Base-by-base conservation (phyloP, 108 stramenopile species). In the Nitzschia sp. region DNA sequence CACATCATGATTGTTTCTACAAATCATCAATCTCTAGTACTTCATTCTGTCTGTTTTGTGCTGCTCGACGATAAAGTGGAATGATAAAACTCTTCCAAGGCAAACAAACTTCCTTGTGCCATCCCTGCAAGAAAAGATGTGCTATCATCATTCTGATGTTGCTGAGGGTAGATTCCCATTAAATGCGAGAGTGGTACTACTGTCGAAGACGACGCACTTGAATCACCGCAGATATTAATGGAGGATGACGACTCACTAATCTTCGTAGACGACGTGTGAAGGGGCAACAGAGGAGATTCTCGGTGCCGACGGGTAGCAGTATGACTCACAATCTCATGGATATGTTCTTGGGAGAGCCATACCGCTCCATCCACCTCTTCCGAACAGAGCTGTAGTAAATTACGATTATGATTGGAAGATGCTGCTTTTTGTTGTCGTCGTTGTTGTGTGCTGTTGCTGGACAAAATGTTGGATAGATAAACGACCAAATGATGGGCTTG, bases 61-160 rank as follows among this genome's bases (percentile, higher is more conserved):
- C n/a, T n/a, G n/a, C 38, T 9, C 13, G 38, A 41, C 38, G 38
- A 41, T 41, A 13, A 13, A 41, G 13, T 41, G 38, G 13, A 41
- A 41, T 41, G 38, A 41, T 41, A 13, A 50, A 28, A 60, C 36
- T 75, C 73, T 54, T 75, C 50, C 56, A 75, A 25, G 4, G 66
- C 66, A 53, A 75, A 75, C 15, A 68, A 30, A 45, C 41, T 60
- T 17, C 73, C 73, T 68, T 75, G 73, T 21, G 73, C 73, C 29
- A 75, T 68, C 28, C 30, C 47, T 1, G 45, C 17, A n/a, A 2
- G 36, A 4, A 26, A 33, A 28, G 21, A 25, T 8, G 19, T 21
- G n/a, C 38, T 44, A 44, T 19, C 38, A 48, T 25, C 53, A 27
- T 30, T 38, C 25, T 64, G 9, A 11, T n/a, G 4, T 50, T 23